Conservation (phyloP, 1,284 basidiomycete genomes). For the Coniferiporia sulphurascens region DNA sequence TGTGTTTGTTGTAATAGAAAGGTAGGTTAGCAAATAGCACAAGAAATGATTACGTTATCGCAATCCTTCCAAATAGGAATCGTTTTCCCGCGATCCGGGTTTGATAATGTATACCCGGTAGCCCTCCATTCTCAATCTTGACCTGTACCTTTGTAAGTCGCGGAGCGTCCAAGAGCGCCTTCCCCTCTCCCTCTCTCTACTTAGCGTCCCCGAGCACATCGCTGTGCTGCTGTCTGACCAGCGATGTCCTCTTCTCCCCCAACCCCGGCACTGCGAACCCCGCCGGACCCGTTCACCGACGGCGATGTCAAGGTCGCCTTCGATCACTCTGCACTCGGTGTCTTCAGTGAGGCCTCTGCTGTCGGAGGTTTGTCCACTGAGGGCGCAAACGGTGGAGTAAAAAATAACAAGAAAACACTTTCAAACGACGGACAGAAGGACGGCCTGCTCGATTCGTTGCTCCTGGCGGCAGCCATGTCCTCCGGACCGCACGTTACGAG, state of each 20-base stretch:
- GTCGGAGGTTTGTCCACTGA: conserved; percentile 12
- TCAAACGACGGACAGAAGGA: conserved; percentile 48
- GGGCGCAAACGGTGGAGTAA: neutral
- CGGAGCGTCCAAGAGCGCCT: neutral
- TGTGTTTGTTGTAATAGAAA: no score
- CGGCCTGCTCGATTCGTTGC: conserved; percentile 64
- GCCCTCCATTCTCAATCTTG: neutral
- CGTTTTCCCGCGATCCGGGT: neutral
- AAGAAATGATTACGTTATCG: no score
- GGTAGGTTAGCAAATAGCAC: no score
- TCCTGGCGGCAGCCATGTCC: conserved; percentile 65
- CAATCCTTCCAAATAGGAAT: no score
- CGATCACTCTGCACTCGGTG: neutral
- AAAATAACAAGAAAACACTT: conserved; percentile 26
- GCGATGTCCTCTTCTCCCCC: conserved; percentile 18
- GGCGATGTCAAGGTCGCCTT: conserved; percentile 7
- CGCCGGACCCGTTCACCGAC: conserved; percentile 17
- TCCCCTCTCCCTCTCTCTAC: conserved; percentile 4
- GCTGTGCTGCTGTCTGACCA: conserved; percentile 22
- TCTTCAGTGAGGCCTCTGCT: conserved; percentile 6
- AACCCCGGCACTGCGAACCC: conserved; percentile 6
- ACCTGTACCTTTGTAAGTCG: neutral
- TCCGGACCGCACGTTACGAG: conserved; percentile 69
- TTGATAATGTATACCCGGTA: neutral
- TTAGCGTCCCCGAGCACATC: conserved; percentile 12